phyloP scores from a whole-genome alignment of 2,329 filamentous ascomycete species.

The Pseudogymnoascus sp. region DNA sequence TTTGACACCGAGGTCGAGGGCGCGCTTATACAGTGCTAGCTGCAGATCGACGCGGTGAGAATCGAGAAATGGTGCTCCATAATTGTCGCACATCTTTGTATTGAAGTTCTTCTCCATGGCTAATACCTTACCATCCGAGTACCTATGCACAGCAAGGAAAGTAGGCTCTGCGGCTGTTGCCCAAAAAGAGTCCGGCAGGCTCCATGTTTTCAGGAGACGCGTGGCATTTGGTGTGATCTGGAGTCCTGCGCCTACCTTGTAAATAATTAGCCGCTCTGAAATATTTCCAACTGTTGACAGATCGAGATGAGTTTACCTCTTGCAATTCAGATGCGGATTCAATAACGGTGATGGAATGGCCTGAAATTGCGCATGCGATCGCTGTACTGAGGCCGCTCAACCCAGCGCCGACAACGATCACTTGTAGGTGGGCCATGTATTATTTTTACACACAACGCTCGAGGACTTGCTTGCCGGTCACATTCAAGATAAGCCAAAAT shows the following conservation, averaged over 20 bases:
- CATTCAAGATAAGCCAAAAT: background rate
- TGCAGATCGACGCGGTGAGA: constrained; percentile 42
- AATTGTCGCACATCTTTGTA: constrained; percentile 18
- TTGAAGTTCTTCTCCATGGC: constrained; percentile 19
- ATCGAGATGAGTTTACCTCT: constrained; percentile 29
- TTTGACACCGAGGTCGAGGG: constrained; percentile 30
- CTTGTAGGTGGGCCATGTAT: constrained; percentile 10
- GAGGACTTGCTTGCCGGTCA: background rate
- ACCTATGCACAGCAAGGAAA: constrained; percentile 42
- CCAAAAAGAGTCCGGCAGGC: constrained; percentile 16
- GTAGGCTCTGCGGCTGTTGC: constrained; percentile 19
- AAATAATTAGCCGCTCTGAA: constrained; percentile 36
- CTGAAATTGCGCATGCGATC: constrained; percentile 21
- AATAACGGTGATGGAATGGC: constrained; percentile 33
- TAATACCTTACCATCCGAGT: constrained; percentile 34
- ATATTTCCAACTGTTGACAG: constrained; percentile 33
- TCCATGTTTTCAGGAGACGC: constrained; percentile 21
- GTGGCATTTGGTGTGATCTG: constrained; percentile 23
- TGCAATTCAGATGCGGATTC: constrained; percentile 33
- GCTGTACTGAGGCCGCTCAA: constrained; percentile 42
- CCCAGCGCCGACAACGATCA: constrained; percentile 48
- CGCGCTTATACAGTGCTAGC: constrained; percentile 33
- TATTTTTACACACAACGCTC: background rate
- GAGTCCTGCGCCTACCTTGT: constrained; percentile 31
- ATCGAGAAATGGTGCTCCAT: constrained; percentile 33